Evolutionary conservation across 2,329 filamentous ascomycete species (phyloP), one percentile per base, ranked within the genome.

Genomic region (Claviceps maximensis): DNA sequence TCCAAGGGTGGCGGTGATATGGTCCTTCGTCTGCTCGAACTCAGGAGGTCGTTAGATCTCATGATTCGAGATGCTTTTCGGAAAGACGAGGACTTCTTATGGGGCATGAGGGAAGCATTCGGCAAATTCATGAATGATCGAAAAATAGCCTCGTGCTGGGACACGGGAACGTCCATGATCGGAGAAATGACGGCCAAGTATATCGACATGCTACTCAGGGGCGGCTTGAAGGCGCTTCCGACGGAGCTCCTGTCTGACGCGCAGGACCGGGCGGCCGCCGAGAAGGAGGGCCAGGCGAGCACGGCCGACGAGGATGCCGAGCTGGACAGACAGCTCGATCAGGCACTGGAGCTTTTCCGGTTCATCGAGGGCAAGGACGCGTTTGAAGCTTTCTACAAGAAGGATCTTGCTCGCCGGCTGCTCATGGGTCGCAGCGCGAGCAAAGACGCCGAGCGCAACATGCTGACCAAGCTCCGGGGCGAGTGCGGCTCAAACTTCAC

Each of bases 181-280:
- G 93, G 91, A 49, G 93, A 98, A 72, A 95, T 97, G 90, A 94
- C 96, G 60, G 94, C 93, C 31, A 97, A 96, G 69, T 90, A 97
- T 62, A 86, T 98, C 56, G 93, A 98, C 68, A 77, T 86, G 71
- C 75, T 98, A 21, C 77, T 98, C 33, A 83, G 89, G 53, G 89
- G 89, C 49, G 94, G 93, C 1, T 76, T 91, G 47, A 97, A 94
- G 67, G 84, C 86, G 0, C 78, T 94, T 9, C 88, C 87, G 1
- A 77, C 82, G 46, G 78, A 80, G 23, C 73, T 91, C 9, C 72
- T 83, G 1, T 80, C 83, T 1, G 80, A 85, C 59, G 66, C 68
- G 41, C 79, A 78, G 56, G 81, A 83, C 61, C 71, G 77, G 4
- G 71, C 72, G 6, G 71, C 72, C 42, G 78, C 78, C 12, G 80